Evolutionary conservation across 177 flowering plant genomes (phyloP), one percentile per base, ranked within the genome.

Genomic region (Vitis hybrid): DNA sequence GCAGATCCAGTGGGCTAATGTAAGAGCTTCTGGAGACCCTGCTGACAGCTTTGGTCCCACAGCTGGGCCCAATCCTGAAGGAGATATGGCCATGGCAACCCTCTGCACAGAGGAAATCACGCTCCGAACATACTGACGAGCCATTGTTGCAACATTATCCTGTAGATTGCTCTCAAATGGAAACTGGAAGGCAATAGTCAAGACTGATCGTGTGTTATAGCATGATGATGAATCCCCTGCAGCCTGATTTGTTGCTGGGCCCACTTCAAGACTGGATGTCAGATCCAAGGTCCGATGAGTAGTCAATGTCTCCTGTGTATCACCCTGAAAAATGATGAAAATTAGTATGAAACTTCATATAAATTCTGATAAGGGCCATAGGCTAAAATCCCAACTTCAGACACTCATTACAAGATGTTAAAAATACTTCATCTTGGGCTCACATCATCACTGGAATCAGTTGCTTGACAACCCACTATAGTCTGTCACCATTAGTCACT

Each of bases 141-240:
- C 99, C 98, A 94, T 91, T 65, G 84, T 78, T 2, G 94, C 98
- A 45, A 94, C 89, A 68, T 82, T 86, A 4, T 93, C 96, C 73
- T 80, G 93, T 20, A 90, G 80, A 70, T 83, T 83, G 76, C 64
- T 83, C 77, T 91, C 99, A 73, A 84, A 91, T 6, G 99, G 97
- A 73, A 94, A 91, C 74, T 94, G 99, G 76, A 94, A 94, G 10
- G 99, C 99, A 71, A 94, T 91, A 0, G 97, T 94, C 80, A 94
- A 74, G 52, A 94, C 86, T 5, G 98, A 87, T n/a, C 98, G 84
- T 15, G 70, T 26, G 70, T 63, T 83, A 16, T 74, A 79, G 72
- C 77, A 63, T 5, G 85, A 59, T 15, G 87, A 65, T 3, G 71
- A 67, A 34, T 84, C 90, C 66, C 79, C 85, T 10, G 78, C 54